Conservation (phyloP, 176 grass and related monocot species). For the Secale cereale region DNA sequence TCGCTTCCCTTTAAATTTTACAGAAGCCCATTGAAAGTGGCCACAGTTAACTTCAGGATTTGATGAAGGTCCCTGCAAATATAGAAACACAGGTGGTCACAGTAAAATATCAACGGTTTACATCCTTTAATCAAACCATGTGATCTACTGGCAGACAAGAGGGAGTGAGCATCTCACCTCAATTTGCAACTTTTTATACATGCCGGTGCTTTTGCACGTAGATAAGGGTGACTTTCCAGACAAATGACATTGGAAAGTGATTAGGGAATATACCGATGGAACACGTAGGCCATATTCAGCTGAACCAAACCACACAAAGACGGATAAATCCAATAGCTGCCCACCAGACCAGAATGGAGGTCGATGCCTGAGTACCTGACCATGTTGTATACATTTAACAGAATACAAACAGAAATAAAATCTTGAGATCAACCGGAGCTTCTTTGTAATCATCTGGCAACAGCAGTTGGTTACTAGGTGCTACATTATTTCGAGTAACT, state of each 20-base stretch:
- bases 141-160: background rate
- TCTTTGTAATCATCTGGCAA: background rate
- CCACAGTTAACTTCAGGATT: conserved; percentile 84
- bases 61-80: conserved; percentile 67
- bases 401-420: background rate
- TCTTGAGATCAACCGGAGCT: background rate
- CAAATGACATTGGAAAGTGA: background rate
- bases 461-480: background rate
- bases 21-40: conserved; percentile 83
- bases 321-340: background rate
- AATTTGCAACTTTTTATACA: background rate
- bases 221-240: background rate
- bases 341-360: background rate
- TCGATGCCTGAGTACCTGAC: background rate
- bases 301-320: background rate
- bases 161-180: background rate
- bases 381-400: background rate
- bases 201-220: background rate
- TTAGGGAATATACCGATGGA: background rate
- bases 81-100: conserved; percentile 5
- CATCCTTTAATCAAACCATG: background rate
- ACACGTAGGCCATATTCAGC: background rate
- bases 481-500: background rate
- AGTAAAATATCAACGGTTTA: background rate
- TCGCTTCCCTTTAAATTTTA: conserved; percentile 55